A percentile compares a stretch with the other conserved stretches of the same genome.
Conservation (phyloP, 331 rosid genomes). For the Rhamnella rubrinervis region DNA sequence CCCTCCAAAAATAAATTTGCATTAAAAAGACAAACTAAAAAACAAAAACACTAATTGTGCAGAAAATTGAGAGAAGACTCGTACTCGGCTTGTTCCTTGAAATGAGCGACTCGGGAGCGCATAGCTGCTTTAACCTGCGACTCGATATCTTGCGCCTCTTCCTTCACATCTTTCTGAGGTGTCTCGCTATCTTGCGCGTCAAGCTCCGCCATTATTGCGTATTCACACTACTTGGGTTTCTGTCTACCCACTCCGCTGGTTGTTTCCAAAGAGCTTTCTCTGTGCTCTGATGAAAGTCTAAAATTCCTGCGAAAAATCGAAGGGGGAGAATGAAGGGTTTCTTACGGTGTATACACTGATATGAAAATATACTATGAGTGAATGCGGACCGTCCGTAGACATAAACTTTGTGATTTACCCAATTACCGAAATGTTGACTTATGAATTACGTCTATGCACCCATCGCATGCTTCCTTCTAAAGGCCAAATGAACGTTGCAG, state of each 20-base stretch:
- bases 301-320: neutral
- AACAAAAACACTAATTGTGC: neutral
- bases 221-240: neutral
- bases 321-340: neutral
- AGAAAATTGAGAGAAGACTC: slow-evolving; percentile 5
- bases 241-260: neutral
- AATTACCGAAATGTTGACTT: too few relatives aligned
- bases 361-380: too few relatives aligned
- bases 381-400: too few relatives aligned
- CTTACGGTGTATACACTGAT: too few relatives aligned
- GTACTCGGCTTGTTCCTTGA: slow-evolving; percentile 85
- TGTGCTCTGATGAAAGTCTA: neutral
- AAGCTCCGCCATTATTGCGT: slow-evolving; percentile 34
- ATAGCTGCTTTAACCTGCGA: slow-evolving; percentile 61
- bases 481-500: too few relatives aligned
- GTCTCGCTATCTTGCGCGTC: slow-evolving; percentile 48
- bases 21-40: neutral
- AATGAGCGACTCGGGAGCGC: slow-evolving; percentile 63
- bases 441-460: too few relatives aligned
- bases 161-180: slow-evolving; percentile 19
- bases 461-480: too few relatives aligned
- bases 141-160: slow-evolving; percentile 40
- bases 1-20: neutral
- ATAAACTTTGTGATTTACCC: too few relatives aligned
- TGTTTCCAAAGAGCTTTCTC: neutral